Evolutionary conservation across 495 filamentous ascomycete genomes (phyloP), one percentile per base, ranked within the genome.

Genomic region (Neurospora africana): DNA sequence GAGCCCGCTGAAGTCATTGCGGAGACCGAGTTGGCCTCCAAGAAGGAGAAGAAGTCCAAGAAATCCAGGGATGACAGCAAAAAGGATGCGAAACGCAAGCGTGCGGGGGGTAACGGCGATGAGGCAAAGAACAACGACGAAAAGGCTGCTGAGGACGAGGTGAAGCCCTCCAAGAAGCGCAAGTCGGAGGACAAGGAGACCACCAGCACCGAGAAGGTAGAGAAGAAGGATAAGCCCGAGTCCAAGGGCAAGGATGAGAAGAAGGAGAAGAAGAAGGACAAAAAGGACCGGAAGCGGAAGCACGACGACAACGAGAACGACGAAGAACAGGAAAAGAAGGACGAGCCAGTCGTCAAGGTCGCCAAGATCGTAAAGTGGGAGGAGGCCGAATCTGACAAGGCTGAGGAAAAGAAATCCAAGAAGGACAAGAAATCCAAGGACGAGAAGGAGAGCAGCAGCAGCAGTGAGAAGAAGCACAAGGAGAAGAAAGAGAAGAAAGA

Each of bases 11-110:
- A 58, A 58, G 21, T 58, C 44, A 47, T 47, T 11, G n/a, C 44
- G 44, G n/a, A 47, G n/a, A 47, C 44, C n/a, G 44, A 23, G n/a
- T 47, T 9, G 4, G 65, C 70, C 4, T 71, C 74, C 47, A 79
- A 77, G 71, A 68, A 77, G 69, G 80, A 83, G 72, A 77, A 79
- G 73, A 76, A 79, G 72, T 74, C 53, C 33, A 77, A 73, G 61
- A 39, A 74, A 36, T 58, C 70, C 11, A 72, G 70, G 23, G 44
- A 73, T 19, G 70, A 71, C 21, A 70, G 47, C 53, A 75, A 77
- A 61, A 30, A 73, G 36, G 75, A 78, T 53, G 65, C 72, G 70
- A 76, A 77, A 61, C 10, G 33, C 35, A 76, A 75, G 72, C n/a
- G 10, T 21, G 61, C 67, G 15, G 35, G 70, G 21, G 15, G 47